Evolutionary conservation across 2,329 filamentous ascomycete genomes (phyloP).

Genomic region (Akanthomyces uredinophilus): DNA sequence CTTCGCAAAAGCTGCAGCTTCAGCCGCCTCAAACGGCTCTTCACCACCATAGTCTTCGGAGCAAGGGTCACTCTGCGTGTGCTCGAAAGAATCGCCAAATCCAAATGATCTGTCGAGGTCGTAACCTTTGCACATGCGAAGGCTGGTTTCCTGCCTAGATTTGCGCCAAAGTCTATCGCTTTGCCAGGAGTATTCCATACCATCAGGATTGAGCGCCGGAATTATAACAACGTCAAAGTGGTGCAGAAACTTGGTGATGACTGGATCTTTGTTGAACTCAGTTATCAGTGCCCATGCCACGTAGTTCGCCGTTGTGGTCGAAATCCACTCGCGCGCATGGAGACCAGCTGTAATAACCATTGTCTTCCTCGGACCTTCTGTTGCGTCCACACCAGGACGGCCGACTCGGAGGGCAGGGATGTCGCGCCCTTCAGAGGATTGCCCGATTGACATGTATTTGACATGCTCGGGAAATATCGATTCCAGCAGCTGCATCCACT

Average conservation of each 20-base stretch:
- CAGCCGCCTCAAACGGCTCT: slow-evolving; percentile 74
- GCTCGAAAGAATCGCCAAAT: slow-evolving; percentile 73
- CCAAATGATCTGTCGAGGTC: slow-evolving; percentile 86
- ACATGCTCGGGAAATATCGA: slow-evolving; percentile 86
- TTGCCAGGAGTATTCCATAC: slow-evolving; percentile 91
- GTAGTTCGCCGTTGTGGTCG: slow-evolving; percentile 85
- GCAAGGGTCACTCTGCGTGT: slow-evolving; percentile 70
- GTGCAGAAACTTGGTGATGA: slow-evolving; percentile 72
- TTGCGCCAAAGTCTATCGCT: slow-evolving; percentile 92
- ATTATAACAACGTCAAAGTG: slow-evolving; percentile 85
- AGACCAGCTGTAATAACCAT: slow-evolving; percentile 78
- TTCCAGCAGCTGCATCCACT: slow-evolving; percentile 85
- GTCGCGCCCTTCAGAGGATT: slow-evolving; percentile 80
- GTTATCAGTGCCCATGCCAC: slow-evolving; percentile 85
- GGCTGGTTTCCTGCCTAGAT: slow-evolving; percentile 75
- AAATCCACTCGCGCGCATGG: slow-evolving; percentile 97
- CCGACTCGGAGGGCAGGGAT: slow-evolving; percentile 80
- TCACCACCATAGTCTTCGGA: slow-evolving; percentile 86
- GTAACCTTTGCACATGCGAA: slow-evolving; percentile 79
- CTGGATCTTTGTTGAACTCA: slow-evolving; percentile 66
- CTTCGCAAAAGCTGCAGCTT: slow-evolving; percentile 67
- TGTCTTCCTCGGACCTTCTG: slow-evolving; percentile 57
- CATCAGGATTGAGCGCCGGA: slow-evolving; percentile 87
- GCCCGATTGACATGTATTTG: slow-evolving; percentile 68
- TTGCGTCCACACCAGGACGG: slow-evolving; percentile 40